Percentiles rank a stretch among this genome's conserved stretches.
Evolutionary conservation across 768 basidiomycete genomes (phyloP).

Genomic region (Podaxis sp.): DNA sequence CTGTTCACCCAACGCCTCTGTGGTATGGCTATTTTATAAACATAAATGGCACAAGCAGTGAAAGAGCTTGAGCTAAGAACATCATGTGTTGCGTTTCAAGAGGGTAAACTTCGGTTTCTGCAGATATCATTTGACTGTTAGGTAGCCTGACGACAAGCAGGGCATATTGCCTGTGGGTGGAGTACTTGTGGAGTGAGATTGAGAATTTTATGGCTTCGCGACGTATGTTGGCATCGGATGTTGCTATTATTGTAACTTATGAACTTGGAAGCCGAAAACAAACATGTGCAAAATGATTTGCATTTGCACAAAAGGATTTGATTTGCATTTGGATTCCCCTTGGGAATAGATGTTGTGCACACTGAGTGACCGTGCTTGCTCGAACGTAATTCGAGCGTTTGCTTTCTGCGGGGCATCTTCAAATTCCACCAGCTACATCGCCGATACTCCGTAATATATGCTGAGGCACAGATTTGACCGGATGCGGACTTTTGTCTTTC

Average conservation of each 20-base stretch:
- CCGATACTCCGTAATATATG: not conserved
- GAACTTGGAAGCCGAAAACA: not conserved
- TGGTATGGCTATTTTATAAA: not conserved
- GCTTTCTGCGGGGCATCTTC: not conserved
- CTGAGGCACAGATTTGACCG: not conserved
- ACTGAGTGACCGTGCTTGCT: not conserved
- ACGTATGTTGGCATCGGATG: slow-evolving; percentile 12
- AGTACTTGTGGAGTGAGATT: not conserved
- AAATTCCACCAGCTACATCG: not conserved
- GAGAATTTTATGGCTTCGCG: not conserved
- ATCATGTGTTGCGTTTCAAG: not conserved
- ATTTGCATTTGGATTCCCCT: not conserved
- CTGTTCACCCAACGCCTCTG: not conserved
- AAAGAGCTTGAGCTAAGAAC: too few relatives aligned
- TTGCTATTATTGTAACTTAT: not conserved
- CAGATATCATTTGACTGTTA: not conserved
- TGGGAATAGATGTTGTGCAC: not conserved
- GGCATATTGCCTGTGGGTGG: not conserved
- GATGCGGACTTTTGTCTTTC: not conserved
- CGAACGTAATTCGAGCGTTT: not conserved
- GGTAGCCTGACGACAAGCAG: not conserved
- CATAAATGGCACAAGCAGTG: too few relatives aligned
- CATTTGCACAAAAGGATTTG: not conserved
- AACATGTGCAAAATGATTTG: not conserved
- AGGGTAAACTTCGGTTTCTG: not conserved